Conservation (phyloP, 441 rosid genomes). For the Raphanus hybrid region DNA sequence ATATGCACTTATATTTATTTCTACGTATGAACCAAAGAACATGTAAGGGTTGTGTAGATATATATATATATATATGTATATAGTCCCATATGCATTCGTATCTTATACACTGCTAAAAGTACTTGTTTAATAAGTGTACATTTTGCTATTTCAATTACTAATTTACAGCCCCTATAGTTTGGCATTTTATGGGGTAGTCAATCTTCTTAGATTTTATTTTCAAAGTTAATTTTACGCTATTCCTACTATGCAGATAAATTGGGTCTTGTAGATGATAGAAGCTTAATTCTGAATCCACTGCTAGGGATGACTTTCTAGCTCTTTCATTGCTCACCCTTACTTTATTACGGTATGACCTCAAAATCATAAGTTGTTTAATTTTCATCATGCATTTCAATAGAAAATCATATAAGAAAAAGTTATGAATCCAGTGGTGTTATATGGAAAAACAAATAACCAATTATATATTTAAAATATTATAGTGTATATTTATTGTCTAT, state of each 20-base stretch:
- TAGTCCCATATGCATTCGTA: not conserved
- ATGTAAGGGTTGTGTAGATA: not conserved
- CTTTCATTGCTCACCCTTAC: not conserved
- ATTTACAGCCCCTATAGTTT: not conserved
- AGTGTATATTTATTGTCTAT: not conserved
- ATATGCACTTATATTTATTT: not conserved
- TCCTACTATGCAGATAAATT: slow-evolving; percentile 1
- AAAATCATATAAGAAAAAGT: not conserved
- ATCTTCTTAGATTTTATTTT: not conserved
- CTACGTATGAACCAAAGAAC: not conserved
- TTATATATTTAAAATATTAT: not conserved
- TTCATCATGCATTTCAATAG: not conserved
- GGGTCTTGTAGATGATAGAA: not conserved
- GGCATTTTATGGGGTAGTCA: slow-evolving; percentile 7
- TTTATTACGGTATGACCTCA: not conserved
- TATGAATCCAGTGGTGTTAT: not conserved
- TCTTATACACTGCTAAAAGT: not conserved
- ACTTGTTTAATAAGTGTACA: not conserved
- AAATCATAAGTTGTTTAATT: not conserved
- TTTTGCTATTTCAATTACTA: not conserved
- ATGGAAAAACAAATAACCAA: not conserved
- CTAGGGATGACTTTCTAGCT: not conserved
- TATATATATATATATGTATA: not conserved
- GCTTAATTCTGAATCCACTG: slow-evolving; percentile 1
- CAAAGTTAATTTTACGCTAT: not conserved